Evolutionary conservation across 2,329 filamentous ascomycete species (phyloP).

Genomic region (Colletotrichum viniferum): DNA sequence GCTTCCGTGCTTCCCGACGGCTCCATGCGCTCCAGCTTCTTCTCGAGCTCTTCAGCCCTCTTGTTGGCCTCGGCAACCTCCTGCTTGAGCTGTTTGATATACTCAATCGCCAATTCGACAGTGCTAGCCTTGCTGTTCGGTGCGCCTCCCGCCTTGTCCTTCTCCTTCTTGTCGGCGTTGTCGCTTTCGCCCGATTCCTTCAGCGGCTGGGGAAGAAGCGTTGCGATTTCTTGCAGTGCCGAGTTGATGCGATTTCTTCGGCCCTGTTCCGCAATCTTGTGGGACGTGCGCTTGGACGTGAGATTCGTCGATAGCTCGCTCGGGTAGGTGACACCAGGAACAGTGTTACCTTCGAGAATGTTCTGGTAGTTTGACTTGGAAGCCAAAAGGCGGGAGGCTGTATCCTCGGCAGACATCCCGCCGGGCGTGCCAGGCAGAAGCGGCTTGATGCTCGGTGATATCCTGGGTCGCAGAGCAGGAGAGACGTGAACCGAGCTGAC

Average conservation of each 20-base stretch:
- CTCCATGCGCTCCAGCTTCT: slow-evolving; percentile 49
- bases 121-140: slow-evolving; percentile 94
- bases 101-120: slow-evolving; percentile 95
- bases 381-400: slow-evolving; percentile 76
- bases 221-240: slow-evolving; percentile 89
- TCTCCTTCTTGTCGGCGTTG: slow-evolving; percentile 52
- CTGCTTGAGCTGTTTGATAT: slow-evolving; percentile 84
- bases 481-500: slow-evolving; percentile 78
- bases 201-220: slow-evolving; percentile 71
- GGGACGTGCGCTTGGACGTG: slow-evolving; percentile 94
- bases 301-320: slow-evolving; percentile 90
- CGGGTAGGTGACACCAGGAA: slow-evolving; percentile 90
- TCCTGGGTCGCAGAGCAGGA: slow-evolving; percentile 84
- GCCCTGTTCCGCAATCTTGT: slow-evolving; percentile 98
- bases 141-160: slow-evolving; percentile 46
- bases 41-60: slow-evolving; percentile 69
- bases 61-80: slow-evolving; percentile 71
- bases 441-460: slow-evolving; percentile 94
- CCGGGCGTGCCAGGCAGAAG: slow-evolving; percentile 68
- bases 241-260: slow-evolving; percentile 94
- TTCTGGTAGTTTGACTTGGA: slow-evolving; percentile 99
- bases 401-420: slow-evolving; percentile 59
- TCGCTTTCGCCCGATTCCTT: slow-evolving; percentile 46
- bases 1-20: background rate
- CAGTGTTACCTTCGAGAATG: slow-evolving; percentile 88